A percentile compares a stretch with the other conserved stretches of the same genome.
Evolutionary conservation across 306 rosid genomes (phyloP).

Genomic region (Ormosia emarginata): DNA sequence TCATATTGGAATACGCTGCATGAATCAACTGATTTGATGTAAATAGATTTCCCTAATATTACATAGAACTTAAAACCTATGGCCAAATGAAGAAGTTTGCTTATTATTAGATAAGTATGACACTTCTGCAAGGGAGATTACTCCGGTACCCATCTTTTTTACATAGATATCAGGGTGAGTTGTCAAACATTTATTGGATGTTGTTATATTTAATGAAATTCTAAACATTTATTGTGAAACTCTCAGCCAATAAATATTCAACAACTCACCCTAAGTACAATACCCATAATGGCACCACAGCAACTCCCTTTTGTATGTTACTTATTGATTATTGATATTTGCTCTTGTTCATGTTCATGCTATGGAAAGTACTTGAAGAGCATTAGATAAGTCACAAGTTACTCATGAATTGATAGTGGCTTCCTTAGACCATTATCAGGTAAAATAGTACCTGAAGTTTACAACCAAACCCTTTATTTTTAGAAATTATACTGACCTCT

Average conservation of each 20-base stretch:
- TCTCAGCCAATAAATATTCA: no score
- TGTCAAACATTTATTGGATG: no score
- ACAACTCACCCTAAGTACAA: no score
- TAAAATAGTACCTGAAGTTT: background rate
- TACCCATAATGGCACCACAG: no score
- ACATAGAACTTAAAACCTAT: background rate
- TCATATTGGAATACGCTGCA: constrained; percentile 7
- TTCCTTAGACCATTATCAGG: background rate
- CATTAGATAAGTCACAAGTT: background rate
- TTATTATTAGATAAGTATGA: background rate
- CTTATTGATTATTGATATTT: no score
- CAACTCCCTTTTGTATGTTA: background rate
- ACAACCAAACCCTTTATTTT: background rate
- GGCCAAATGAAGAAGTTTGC: background rate
- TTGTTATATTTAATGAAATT: background rate
- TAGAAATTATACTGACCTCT: background rate
- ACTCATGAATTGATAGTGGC: background rate
- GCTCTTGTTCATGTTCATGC: no score
- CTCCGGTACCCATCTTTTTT: no score
- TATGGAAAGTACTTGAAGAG: background rate
- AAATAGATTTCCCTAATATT: background rate
- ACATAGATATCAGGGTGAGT: no score
- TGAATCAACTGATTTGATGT: background rate
- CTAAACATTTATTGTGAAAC: background rate
- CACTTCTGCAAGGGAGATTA: no score